Evolutionary conservation across 331 rosid genomes (phyloP).

Genomic region (Saraca asoca): DNA sequence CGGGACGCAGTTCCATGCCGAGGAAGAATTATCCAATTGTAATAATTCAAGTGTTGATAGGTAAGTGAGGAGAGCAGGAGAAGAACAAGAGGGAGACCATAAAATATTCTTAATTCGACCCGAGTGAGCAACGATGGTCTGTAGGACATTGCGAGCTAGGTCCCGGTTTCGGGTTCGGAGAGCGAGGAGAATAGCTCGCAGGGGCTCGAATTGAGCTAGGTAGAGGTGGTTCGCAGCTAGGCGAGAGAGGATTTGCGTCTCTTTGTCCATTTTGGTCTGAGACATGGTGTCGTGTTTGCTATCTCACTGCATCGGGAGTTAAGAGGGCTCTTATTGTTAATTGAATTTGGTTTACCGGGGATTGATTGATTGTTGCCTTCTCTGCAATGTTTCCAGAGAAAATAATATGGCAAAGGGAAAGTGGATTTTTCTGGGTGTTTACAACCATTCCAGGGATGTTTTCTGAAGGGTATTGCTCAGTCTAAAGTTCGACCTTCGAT

Average conservation of each 20-base stretch:
- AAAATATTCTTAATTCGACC: constrained; percentile 68
- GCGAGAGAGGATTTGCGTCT: constrained; percentile 77
- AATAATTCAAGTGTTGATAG: constrained; percentile 75
- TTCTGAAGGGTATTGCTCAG: too few species aligned
- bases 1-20: constrained; percentile 65
- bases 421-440: too few species aligned
- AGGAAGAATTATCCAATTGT: constrained; percentile 67
- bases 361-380: constrained; percentile 17
- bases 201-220: constrained; percentile 87
- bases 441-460: too few species aligned
- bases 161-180: constrained; percentile 73
- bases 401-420: too few species aligned
- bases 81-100: constrained; percentile 76
- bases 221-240: constrained; percentile 83
- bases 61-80: constrained; percentile 77
- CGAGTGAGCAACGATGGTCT: constrained; percentile 76
- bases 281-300: not conserved
- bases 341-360: not conserved
- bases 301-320: constrained; percentile 35
- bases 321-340: not conserved
- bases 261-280: constrained; percentile 57
- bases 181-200: constrained; percentile 73
- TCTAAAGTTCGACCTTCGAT: too few species aligned
- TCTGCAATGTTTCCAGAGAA: not conserved
- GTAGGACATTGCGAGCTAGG: constrained; percentile 74